These are phyloP conservation scores for Xylaria sp. DNA, from an alignment of 2,329 filamentous ascomycete genomes.

Conservation along the genomic window DNA sequence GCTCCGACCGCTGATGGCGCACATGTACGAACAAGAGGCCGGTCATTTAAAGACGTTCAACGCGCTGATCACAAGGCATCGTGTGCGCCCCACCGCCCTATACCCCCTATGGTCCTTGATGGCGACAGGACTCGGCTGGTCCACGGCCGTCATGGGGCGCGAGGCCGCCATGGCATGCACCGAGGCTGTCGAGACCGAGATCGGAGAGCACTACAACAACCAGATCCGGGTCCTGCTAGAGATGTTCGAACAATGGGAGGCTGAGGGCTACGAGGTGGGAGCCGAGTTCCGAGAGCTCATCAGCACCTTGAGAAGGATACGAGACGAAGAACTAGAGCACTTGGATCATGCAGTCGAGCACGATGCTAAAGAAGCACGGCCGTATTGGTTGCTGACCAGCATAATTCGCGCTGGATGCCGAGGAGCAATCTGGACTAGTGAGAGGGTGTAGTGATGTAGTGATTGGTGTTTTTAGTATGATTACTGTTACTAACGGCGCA, in stretches of 20 bases:
- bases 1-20: slow-evolving; percentile 88
- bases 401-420: slow-evolving; percentile 90
- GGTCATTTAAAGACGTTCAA: slow-evolving; percentile 91
- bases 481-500: neutral
- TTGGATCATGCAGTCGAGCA: slow-evolving; percentile 94
- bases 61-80: slow-evolving; percentile 81
- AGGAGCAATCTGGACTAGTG: slow-evolving; percentile 91
- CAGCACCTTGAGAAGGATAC: slow-evolving; percentile 78
- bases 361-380: slow-evolving; percentile 88
- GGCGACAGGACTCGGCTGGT: slow-evolving; percentile 86
- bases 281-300: slow-evolving; percentile 80
- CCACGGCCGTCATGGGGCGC: slow-evolving; percentile 85
- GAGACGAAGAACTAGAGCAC: slow-evolving; percentile 97
- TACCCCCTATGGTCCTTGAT: slow-evolving; percentile 89
- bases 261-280: slow-evolving; percentile 80
- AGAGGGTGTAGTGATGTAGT: slow-evolving; percentile 66
- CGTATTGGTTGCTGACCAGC: slow-evolving; percentile 88
- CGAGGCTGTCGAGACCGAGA: slow-evolving; percentile 98
- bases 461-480: neutral
- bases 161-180: slow-evolving; percentile 99
- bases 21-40: slow-evolving; percentile 98
- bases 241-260: slow-evolving; percentile 81
- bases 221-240: slow-evolving; percentile 85
- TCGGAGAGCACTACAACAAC: slow-evolving; percentile 93
- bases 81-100: slow-evolving; percentile 90